Percentiles rank a stretch among this genome's conserved stretches.
Evolutionary conservation across 1,139 yeast species (phyloP).

Genomic region (Debaryomyces sp.): DNA sequence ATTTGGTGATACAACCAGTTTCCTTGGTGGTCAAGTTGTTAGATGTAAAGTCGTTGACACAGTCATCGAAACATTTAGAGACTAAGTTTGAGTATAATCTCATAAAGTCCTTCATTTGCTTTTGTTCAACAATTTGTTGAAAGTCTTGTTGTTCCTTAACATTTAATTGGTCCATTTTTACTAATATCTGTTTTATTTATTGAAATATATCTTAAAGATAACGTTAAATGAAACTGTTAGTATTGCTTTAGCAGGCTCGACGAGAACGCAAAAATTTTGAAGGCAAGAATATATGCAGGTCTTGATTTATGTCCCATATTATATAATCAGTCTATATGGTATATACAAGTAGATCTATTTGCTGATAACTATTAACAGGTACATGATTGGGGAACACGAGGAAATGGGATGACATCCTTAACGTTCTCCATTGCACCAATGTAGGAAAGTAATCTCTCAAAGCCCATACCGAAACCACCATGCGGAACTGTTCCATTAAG

Average conservation of each 20-base stretch:
- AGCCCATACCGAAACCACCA: constrained; percentile 97
- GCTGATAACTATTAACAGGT: constrained; percentile 26
- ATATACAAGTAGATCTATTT: neutral
- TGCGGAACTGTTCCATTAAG: constrained; percentile 85
- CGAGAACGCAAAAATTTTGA: constrained; percentile 8
- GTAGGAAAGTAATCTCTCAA: constrained; percentile 80
- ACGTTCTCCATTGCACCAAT: constrained; percentile 75
- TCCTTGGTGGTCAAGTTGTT: constrained; percentile 84
- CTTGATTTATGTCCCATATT: neutral
- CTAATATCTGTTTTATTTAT: constrained; percentile 12
- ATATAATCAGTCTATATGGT: constrained; percentile 2
- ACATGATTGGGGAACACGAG: constrained; percentile 47
- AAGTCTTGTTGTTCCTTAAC: constrained; percentile 95
- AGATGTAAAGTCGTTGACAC: constrained; percentile 97
- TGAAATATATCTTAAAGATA: neutral
- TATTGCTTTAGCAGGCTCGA: constrained; percentile 5
- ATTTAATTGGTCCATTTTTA: constrained; percentile 73
- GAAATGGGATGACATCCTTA: constrained; percentile 85
- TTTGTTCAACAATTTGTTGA: constrained; percentile 92
- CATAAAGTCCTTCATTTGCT: constrained; percentile 99
- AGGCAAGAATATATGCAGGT: constrained; percentile 5
- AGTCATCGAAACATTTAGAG: constrained; percentile 94
- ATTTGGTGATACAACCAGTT: constrained; percentile 80
- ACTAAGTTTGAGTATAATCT: constrained; percentile 91
- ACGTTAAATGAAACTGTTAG: neutral